phyloP scores from a whole-genome alignment of 768 basidiomycete genomes.

The Lactarius akahatsu region DNA sequence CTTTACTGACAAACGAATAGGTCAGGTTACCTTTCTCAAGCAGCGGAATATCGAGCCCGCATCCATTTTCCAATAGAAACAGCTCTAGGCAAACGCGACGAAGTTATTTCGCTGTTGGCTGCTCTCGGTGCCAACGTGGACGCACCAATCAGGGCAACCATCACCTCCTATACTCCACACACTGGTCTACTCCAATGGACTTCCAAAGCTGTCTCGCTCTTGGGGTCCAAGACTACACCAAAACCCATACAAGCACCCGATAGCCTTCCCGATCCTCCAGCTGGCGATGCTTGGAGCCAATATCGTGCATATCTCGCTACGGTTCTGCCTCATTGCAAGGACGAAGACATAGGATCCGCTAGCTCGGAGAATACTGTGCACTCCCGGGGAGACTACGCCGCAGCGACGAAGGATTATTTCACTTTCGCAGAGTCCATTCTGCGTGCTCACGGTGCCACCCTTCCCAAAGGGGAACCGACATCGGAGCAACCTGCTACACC shows the following conservation, averaged over 20 bases:
- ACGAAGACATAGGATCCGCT: neutral
- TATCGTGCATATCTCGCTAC: slow-evolving; percentile 10
- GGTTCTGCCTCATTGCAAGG: neutral
- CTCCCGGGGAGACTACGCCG: neutral
- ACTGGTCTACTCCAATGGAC: slow-evolving; percentile 32
- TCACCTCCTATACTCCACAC: neutral
- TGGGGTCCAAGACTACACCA: neutral
- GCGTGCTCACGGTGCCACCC: neutral
- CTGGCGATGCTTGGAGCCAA: slow-evolving; percentile 6
- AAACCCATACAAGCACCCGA: neutral
- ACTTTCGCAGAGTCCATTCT: slow-evolving; percentile 7
- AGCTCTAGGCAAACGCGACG: slow-evolving; percentile 31
- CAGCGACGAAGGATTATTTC: slow-evolving; percentile 1
- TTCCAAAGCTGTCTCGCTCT: slow-evolving; percentile 6
- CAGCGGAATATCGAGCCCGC: neutral
- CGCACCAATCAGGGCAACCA: slow-evolving; percentile 5
- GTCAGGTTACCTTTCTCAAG: neutral
- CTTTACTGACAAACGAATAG: neutral
- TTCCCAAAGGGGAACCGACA: neutral
- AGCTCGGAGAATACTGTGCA: too few relatives aligned
- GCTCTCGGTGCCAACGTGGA: slow-evolving; percentile 34
- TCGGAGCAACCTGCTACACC: neutral
- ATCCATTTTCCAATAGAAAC: slow-evolving; percentile 33
- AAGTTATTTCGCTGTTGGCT: slow-evolving; percentile 34
- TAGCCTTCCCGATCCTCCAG: slow-evolving; percentile 3